phyloP scores from a whole-genome alignment of 2,329 filamentous ascomycete species.

The Plenodomus lindquistii region DNA sequence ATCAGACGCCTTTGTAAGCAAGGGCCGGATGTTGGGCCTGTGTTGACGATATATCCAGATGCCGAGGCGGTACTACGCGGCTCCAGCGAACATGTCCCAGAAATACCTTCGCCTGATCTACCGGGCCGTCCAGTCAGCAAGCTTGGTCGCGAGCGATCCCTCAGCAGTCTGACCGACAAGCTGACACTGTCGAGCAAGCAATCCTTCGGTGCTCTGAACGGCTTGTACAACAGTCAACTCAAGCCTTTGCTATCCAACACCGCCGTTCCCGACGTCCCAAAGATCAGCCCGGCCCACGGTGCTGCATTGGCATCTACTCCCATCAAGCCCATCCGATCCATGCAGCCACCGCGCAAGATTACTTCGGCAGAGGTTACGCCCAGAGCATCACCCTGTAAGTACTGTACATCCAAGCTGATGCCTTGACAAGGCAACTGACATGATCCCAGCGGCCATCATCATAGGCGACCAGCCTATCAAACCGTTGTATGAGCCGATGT shows the following conservation, averaged over 20 bases:
- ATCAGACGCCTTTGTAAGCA: conserved; percentile 27
- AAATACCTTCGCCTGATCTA: conserved; percentile 7
- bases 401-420: not conserved
- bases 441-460: too few species aligned
- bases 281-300: too few species aligned
- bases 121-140: not conserved
- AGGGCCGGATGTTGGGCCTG: conserved; percentile 16
- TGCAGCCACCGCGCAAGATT: conserved; percentile 22
- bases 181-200: not conserved
- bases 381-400: not conserved
- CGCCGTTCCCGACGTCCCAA: too few species aligned
- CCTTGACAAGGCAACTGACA: too few species aligned
- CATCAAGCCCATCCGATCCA: conserved; percentile 26
- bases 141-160: not conserved
- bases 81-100: conserved; percentile 4
- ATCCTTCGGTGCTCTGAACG: too few species aligned
- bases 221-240: conserved; percentile 12
- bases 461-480: too few species aligned
- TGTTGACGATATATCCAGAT: conserved; percentile 26
- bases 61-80: conserved; percentile 32
- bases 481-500: too few species aligned
- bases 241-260: conserved; percentile 6
- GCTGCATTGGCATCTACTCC: not conserved
- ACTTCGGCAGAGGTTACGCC: conserved; percentile 5
- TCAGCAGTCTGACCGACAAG: conserved; percentile 11